A percentile compares a stretch with the other conserved stretches of the same genome.
These are phyloP conservation scores for Alternaria panax DNA, from an alignment of 2,329 filamentous ascomycete genomes.

Conservation along the genomic window DNA sequence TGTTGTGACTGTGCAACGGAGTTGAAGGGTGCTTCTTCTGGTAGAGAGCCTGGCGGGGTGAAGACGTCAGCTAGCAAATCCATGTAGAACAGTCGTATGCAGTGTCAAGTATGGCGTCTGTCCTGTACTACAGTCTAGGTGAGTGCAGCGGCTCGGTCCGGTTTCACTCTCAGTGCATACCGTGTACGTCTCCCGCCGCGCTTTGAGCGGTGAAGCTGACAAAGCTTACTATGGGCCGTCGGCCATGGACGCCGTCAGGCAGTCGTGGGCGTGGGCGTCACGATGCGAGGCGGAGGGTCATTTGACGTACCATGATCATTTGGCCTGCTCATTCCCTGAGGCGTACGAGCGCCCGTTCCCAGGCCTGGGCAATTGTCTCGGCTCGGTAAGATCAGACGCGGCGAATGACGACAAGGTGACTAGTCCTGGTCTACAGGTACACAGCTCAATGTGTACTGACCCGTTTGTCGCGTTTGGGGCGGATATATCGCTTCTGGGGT, in stretches of 20 bases:
- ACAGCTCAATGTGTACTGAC: slow-evolving; percentile 10
- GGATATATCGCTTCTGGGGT: slow-evolving; percentile 11
- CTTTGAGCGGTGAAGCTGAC: slow-evolving; percentile 9
- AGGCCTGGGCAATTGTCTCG: slow-evolving; percentile 28
- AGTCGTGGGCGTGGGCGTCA: slow-evolving; percentile 5
- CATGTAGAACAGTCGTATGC: slow-evolving; percentile 22
- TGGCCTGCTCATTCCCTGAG: slow-evolving; percentile 52
- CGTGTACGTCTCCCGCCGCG: slow-evolving; percentile 1
- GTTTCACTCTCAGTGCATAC: slow-evolving; percentile 6
- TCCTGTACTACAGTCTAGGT: slow-evolving; percentile 1
- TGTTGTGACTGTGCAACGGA: slow-evolving; percentile 28
- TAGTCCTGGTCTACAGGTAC: slow-evolving; percentile 15
- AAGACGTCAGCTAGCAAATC: slow-evolving; percentile 34
- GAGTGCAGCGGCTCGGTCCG: not conserved
- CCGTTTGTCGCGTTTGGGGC: slow-evolving; percentile 13
- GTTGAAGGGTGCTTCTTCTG: slow-evolving; percentile 40
- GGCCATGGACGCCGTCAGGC: slow-evolving; percentile 1
- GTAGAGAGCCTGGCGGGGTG: slow-evolving; percentile 44
- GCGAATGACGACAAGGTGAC: slow-evolving; percentile 17
- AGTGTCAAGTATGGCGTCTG: not conserved
- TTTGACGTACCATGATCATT: slow-evolving; percentile 49
- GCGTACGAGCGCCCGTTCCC: slow-evolving; percentile 36
- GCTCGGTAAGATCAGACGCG: slow-evolving; percentile 18
- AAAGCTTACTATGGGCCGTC: not conserved
- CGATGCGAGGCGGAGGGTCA: slow-evolving; percentile 6